A percentile compares a stretch with the other conserved stretches of the same genome.
Evolutionary conservation across 345 rosid genomes (phyloP).

Genomic region (Syzygium aqueum): DNA sequence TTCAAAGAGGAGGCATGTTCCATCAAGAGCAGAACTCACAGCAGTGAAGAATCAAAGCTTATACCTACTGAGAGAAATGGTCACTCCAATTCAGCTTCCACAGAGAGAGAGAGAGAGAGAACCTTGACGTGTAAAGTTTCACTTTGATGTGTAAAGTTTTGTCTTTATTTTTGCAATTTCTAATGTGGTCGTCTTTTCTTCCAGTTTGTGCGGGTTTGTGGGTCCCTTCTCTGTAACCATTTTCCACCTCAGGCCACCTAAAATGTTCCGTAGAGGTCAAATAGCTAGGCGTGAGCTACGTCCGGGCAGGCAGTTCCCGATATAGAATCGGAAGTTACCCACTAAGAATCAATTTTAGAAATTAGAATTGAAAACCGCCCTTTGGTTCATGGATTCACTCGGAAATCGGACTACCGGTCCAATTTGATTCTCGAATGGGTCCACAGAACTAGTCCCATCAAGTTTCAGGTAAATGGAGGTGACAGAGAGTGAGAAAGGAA

Average conservation of each 20-base stretch:
- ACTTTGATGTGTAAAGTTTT: background rate
- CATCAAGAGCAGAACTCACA: background rate
- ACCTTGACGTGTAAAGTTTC: background rate
- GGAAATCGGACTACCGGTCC: accelerated
- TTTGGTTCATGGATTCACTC: too few relatives aligned
- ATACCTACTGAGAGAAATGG: background rate
- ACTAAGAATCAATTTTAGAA: too few relatives aligned
- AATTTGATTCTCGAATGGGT: too few relatives aligned
- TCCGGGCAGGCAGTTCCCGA: accelerated
- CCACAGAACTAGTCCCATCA: too few relatives aligned
- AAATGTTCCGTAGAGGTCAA: background rate
- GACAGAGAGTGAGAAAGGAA: too few relatives aligned
- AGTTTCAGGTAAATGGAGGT: too few relatives aligned
- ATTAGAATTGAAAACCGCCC: too few relatives aligned
- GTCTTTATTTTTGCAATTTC: background rate
- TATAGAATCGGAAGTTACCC: too few relatives aligned
- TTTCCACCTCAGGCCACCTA: background rate
- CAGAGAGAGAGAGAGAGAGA: background rate
- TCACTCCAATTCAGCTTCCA: background rate
- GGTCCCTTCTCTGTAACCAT: background rate
- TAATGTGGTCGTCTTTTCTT: background rate
- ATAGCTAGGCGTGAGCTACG: too few relatives aligned
- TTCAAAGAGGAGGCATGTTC: background rate
- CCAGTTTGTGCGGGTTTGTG: background rate
- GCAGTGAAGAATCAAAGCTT: background rate